Evolutionary conservation across 2,329 filamentous ascomycete species (phyloP).

Genomic region (Epichloe gansuensis): DNA sequence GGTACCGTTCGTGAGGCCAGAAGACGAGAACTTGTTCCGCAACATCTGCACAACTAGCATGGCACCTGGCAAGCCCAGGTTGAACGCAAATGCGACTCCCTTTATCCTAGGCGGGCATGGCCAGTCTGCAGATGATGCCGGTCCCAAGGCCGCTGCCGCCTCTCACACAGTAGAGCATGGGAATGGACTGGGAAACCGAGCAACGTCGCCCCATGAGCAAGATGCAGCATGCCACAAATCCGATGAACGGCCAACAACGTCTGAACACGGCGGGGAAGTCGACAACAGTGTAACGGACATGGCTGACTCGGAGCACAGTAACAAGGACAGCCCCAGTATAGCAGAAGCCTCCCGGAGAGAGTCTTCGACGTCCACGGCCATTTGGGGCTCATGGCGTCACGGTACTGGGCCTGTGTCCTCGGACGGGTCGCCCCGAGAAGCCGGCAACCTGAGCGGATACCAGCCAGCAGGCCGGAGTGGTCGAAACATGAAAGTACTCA

Average conservation of each 20-base stretch:
- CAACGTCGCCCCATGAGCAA: conserved; percentile 25
- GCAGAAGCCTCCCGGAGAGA: conserved; percentile 30
- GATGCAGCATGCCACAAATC: conserved; percentile 24
- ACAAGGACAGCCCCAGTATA: conserved; percentile 18
- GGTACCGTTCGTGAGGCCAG: conserved; percentile 83
- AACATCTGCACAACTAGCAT: conserved; percentile 54
- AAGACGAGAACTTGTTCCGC: conserved; percentile 73
- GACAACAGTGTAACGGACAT: conserved; percentile 22
- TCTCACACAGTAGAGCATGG: conserved; percentile 9
- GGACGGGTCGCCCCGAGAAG: conserved; percentile 43
- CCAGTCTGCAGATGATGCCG: conserved; percentile 10
- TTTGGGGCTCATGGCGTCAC: conserved; percentile 63
- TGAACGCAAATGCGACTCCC: conserved; percentile 40
- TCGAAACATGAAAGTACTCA: conserved; percentile 82
- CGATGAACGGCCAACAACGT: conserved; percentile 22
- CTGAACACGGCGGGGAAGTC: conserved; percentile 32
- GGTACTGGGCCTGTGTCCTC: conserved; percentile 31
- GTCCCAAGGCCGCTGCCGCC: background rate
- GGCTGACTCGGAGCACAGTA: conserved; percentile 11
- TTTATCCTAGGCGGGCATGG: conserved; percentile 27
- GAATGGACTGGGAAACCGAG: conserved; percentile 14
- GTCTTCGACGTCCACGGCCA: conserved; percentile 39
- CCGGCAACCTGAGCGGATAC: conserved; percentile 49
- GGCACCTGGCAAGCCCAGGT: conserved; percentile 41
- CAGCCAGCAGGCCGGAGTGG: conserved; percentile 51